Evolutionary conservation across 257 asterid species (phyloP).

Genomic region (Galeopsis tetrahit): DNA sequence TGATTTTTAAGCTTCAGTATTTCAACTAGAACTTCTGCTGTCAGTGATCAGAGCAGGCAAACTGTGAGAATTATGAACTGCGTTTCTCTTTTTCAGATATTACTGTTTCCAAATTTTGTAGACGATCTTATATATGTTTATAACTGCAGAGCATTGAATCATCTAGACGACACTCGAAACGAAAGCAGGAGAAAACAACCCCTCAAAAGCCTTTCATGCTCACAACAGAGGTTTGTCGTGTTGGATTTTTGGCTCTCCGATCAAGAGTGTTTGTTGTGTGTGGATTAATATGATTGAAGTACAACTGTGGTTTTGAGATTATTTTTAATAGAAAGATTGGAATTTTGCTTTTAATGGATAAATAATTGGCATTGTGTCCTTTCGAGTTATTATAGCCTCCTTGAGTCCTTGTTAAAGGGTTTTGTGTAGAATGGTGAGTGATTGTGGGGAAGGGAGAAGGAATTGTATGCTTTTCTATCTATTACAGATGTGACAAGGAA

Average conservation of each 20-base stretch:
- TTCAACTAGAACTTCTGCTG: conserved; percentile 55
- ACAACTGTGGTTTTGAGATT: not conserved
- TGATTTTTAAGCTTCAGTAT: conserved; percentile 43
- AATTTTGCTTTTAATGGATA: not conserved
- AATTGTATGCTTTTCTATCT: not conserved
- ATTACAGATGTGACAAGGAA: not conserved
- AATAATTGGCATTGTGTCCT: not conserved
- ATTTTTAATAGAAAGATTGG: not conserved
- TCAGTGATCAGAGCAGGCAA: conserved; percentile 61
- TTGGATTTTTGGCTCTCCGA: conserved; percentile 1
- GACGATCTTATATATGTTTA: conserved; percentile 18
- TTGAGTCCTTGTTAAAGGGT: too few relatives aligned
- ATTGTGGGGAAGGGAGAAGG: too few relatives aligned
- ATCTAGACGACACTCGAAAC: conserved; percentile 54
- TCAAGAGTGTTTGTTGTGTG: conserved; percentile 13
- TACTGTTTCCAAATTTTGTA: conserved; percentile 12
- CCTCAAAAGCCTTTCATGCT: conserved; percentile 81
- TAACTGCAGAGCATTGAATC: conserved; percentile 68
- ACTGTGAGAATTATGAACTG: conserved; percentile 54
- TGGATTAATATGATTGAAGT: not conserved
- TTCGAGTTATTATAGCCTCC: too few relatives aligned
- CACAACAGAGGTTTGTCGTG: conserved; percentile 71
- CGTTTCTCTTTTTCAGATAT: conserved; percentile 1
- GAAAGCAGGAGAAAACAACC: conserved; percentile 59
- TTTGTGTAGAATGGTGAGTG: too few relatives aligned